A percentile compares a stretch with the other conserved stretches of the same genome.
Conservation (phyloP, 495 filamentous ascomycete species). For the Amphirosellinia nigrospora region DNA sequence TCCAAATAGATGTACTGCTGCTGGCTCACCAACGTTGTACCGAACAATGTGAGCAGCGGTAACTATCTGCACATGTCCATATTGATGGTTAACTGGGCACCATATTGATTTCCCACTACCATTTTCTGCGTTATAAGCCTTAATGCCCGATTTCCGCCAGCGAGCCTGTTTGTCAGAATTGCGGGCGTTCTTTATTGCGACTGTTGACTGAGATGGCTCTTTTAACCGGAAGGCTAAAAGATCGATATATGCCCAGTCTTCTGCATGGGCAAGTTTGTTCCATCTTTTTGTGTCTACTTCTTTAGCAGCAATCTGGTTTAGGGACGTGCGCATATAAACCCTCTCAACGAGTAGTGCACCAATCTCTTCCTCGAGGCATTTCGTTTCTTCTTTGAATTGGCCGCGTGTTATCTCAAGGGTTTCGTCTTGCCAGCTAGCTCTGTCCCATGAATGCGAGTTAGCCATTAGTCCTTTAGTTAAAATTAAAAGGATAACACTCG, state of each 20-base stretch:
- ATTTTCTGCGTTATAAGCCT: neutral
- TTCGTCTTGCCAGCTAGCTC: neutral
- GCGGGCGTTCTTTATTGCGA: constrained; percentile 5
- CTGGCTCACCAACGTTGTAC: constrained; percentile 10
- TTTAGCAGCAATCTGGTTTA: neutral
- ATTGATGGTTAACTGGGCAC: constrained; percentile 2
- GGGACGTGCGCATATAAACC: constrained; percentile 4
- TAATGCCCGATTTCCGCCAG: neutral
- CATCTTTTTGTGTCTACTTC: neutral
- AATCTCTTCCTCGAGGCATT: neutral
- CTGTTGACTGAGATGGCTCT: neutral
- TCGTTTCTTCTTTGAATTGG: neutral
- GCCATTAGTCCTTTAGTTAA: neutral
- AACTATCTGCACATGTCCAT: neutral
- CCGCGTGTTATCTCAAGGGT: neutral
- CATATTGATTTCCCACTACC: neutral
- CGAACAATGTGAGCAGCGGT: constrained; percentile 16
- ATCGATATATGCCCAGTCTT: constrained; percentile 18
- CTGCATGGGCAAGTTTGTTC: constrained; percentile 10
- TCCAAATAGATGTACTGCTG: constrained; percentile 21
- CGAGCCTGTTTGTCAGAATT: neutral
- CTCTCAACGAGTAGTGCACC: neutral
- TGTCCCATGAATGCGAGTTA: neutral
- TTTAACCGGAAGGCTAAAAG: neutral
- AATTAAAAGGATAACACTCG: neutral